Conservation (phyloP, 1,139 yeast genomes). For the Yamadazyma blattariae region DNA sequence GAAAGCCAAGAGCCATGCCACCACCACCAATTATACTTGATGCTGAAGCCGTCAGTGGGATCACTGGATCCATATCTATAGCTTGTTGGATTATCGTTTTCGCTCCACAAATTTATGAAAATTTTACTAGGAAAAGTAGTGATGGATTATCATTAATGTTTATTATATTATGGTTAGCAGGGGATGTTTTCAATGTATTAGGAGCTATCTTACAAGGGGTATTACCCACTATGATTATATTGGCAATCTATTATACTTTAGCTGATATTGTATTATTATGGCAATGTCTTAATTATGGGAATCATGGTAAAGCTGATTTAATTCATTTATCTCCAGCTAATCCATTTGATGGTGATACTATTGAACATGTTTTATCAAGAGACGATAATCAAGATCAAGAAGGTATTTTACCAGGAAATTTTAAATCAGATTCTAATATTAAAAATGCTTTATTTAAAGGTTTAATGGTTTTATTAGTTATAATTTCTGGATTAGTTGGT, state of each 20-base stretch:
- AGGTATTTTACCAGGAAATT: conserved; percentile 1
- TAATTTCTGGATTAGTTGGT: conserved; percentile 78
- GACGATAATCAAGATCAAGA: conserved; percentile 27
- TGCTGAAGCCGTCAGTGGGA: conserved; percentile 81
- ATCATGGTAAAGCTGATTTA: conserved; percentile 56
- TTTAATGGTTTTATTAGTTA: conserved; percentile 65
- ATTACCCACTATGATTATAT: conserved; percentile 85
- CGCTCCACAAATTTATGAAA: conserved; percentile 95
- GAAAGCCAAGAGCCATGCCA: conserved; percentile 31
- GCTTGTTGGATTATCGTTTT: conserved; percentile 98
- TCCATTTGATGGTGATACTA: conserved; percentile 69
- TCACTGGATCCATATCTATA: conserved; percentile 86
- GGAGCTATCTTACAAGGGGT: conserved; percentile 89
- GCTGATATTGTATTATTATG: conserved; percentile 82
- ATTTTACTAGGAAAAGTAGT: conserved; percentile 75
- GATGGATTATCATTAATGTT: conserved; percentile 85
- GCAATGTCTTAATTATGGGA: conserved; percentile 74
- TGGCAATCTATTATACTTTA: conserved; percentile 86
- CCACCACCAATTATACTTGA: conserved; percentile 69
- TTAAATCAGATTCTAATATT: conserved; percentile 9
- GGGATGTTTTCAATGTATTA: conserved; percentile 86
- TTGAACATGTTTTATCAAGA: conserved; percentile 52
- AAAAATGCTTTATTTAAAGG: conserved; percentile 39
- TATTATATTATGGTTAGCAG: conserved; percentile 82
- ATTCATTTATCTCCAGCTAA: conserved; percentile 88